These are phyloP conservation scores for Colletotrichum sp. DNA, from an alignment of 2,329 filamentous ascomycete genomes.

Conservation along the genomic window DNA sequence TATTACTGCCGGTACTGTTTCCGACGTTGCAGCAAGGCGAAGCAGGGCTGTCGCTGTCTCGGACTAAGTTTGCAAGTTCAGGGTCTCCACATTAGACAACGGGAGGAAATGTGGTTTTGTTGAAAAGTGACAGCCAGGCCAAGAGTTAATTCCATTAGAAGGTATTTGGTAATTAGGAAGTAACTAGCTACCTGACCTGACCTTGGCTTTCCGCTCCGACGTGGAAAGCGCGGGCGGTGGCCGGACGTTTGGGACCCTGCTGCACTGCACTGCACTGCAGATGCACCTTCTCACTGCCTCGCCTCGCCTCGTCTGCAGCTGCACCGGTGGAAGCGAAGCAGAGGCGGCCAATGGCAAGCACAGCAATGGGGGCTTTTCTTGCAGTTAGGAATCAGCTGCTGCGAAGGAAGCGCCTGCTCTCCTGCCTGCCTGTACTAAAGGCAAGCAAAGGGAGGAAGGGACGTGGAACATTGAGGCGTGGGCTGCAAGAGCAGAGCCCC, in stretches of 20 bases:
- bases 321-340: not conserved
- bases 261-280: not conserved
- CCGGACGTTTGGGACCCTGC: not conserved
- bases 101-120: not conserved
- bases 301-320: not conserved
- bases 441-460: not conserved
- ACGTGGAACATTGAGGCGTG: not conserved
- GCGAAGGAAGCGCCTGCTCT: not conserved
- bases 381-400: not conserved
- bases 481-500: not conserved
- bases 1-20: slow-evolving; percentile 1
- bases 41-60: not conserved
- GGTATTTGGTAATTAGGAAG: not conserved
- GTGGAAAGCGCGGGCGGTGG: not conserved
- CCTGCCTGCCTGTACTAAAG: not conserved
- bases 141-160: not conserved
- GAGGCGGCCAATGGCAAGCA: not conserved
- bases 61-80: not conserved
- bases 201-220: not conserved
- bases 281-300: not conserved
- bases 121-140: not conserved
- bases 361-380: not conserved
- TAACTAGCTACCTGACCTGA: not conserved
- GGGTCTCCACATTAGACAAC: not conserved
- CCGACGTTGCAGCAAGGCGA: not conserved